Evolutionary conservation across 2,329 filamentous ascomycete species (phyloP), one percentile per base, ranked within the genome.

Genomic region (Volutella citrinella): DNA sequence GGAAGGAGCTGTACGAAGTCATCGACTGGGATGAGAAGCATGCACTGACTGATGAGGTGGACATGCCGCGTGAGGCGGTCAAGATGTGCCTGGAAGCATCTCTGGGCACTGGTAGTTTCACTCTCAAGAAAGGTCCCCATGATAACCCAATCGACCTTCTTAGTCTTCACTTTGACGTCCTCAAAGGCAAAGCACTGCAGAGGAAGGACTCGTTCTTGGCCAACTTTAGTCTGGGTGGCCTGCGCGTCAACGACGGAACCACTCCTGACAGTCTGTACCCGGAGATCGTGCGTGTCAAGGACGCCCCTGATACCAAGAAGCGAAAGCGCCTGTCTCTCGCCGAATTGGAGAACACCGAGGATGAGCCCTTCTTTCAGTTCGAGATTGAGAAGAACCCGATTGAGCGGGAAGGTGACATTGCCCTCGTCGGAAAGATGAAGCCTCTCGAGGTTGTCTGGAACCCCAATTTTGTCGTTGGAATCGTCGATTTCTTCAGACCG

Each of bases 1-100:
- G 91, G 25, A 89, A 97, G 59, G 91, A 98, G 63, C 76, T 99
- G 9, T 98, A 97, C 60, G 84, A 94, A 49, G 94, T 88, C 30
- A 99, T 99, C 52, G 93, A 97, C 53, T 99, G 91, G 82, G 87
- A 98, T 43, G 93, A 99, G 63, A 97, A 96, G 69, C 82, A 90
- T 40, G 87, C 85, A 3, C 74, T 98, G 23, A 75, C 88, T 0
- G 89, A 95, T 48, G 83, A 85, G 25, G 82, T 99, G 5, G 93
- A 98, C 49, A 72, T 89, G 19, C 94, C 94, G 0, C 80, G 87
- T 34, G 93, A 99, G 50, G 88, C 88, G 9, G 75, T 98, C 53
- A 96, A 97, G 63, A 73, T 97, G 60, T 87, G 96, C 57, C 70
- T 98, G 30, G 89, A 97, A 57, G 84, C 93, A 30, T 91, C 87